Base-by-base conservation (phyloP, 768 basidiomycete species). In the Panaeolus cyanescens region DNA sequence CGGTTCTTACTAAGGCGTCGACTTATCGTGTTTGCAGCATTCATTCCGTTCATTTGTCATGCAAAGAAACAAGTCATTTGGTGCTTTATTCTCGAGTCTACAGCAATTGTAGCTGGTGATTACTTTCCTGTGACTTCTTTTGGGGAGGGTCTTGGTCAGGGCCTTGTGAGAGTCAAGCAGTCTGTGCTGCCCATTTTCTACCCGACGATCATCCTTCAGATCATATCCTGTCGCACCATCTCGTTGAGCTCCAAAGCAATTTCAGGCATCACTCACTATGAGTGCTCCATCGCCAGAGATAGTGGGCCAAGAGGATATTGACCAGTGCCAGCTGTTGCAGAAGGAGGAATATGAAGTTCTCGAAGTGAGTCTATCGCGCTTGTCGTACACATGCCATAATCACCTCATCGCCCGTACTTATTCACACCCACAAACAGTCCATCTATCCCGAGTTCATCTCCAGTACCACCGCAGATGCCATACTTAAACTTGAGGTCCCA, bases 391-490 rank as follows among this genome's bases (percentile, higher is more conserved):
- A 6, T n/a, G 10, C 53, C 10, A 25, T 22, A 19, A 33, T 32
- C 34, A 58, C 54, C 53, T 39, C 39, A 34, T 57, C 39, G 36
- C 37, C n/a, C n/a, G n/a, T n/a, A n/a, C n/a, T n/a, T n/a, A n/a
- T n/a, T n/a, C n/a, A n/a, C n/a, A n/a, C n/a, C n/a, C n/a, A n/a
- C n/a, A n/a, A n/a, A 13, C 36, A 92, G 91, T 86, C 91, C n/a
- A 92, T 92, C 45, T 90, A 87, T 70, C 91, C 91, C 34, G 88
- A 91, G 68, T 91, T 79, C 68, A 64, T 89, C 36, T 82, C 84
- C 5, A 81, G 75, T 59, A 70, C 76, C 53, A 72, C 71, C 22
- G 65, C 71, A 31, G 71, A 78, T 55, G 78, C 77, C 1, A 64
- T 69, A 4, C 61, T 89, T 40, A 86, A 81, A 67, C 82, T 89